These are phyloP conservation scores for Herpetospermum pedunculosum DNA, from an alignment of 306 rosid species.

Conservation along the genomic window DNA sequence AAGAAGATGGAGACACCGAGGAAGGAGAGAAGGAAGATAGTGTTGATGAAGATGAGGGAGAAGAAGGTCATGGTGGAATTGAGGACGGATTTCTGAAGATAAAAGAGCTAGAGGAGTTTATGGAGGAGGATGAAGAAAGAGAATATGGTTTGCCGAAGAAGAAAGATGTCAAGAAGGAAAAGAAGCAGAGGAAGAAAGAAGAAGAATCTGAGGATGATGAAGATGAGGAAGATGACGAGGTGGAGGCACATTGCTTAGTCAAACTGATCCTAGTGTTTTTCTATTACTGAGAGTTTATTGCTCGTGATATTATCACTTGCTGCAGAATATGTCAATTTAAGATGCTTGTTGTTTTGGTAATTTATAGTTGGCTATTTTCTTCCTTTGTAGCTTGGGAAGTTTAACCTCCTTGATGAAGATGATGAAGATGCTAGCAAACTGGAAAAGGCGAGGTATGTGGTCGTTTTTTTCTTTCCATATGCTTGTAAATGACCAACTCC, in stretches of 20 bases:
- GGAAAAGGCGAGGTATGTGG: conserved; percentile 42
- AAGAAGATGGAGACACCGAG: not conserved
- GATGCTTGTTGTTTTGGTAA: not conserved
- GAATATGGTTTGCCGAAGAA: conserved; percentile 33
- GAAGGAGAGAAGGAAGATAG: conserved; percentile 7
- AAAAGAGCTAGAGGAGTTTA: conserved; percentile 51
- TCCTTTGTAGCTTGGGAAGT: conserved; percentile 35
- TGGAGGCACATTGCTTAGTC: conserved; percentile 11
- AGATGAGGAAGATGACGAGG: conserved; percentile 48
- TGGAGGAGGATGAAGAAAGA: conserved; percentile 49
- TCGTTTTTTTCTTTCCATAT: not conserved
- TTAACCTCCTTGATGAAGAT: conserved; percentile 33
- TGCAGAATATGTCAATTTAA: not conserved
- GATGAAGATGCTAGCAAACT: conserved; percentile 35
- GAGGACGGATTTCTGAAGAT: conserved; percentile 67
- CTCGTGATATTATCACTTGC: not conserved
- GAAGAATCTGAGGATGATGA: conserved; percentile 22
- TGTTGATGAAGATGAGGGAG: conserved; percentile 8
- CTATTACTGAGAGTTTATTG: not conserved
- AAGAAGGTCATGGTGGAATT: conserved; percentile 28
- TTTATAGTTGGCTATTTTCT: conserved; percentile 2
- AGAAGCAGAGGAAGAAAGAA: conserved; percentile 11
- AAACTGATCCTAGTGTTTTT: not conserved
- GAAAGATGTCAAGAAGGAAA: conserved; percentile 5
- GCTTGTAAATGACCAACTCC: not conserved